phyloP scores from a whole-genome alignment of 768 basidiomycete genomes.

The Auriscalpium microsporum region DNA sequence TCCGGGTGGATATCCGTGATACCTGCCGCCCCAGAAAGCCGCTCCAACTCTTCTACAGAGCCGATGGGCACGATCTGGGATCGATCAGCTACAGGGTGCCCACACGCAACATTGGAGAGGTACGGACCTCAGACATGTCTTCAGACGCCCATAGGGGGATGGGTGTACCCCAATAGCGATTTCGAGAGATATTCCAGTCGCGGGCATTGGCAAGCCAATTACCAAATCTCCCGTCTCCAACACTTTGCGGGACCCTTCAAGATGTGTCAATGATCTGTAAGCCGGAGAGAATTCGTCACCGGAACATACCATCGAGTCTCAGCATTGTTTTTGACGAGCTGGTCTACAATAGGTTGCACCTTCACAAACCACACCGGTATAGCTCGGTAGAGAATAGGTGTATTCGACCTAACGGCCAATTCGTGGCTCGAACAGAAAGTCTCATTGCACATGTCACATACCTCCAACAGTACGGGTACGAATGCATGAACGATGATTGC shows the following conservation, averaged over 20 bases:
- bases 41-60: slow-evolving; percentile 83
- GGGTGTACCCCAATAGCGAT: slow-evolving; percentile 98
- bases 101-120: neutral
- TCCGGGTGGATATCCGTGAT: slow-evolving; percentile 91
- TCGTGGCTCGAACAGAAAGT: too few relatives aligned
- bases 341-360: slow-evolving; percentile 75
- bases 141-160: slow-evolving; percentile 95
- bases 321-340: slow-evolving; percentile 86
- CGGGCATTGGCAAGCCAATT: slow-evolving; percentile 98
- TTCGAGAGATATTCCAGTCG: slow-evolving; percentile 99
- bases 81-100: neutral
- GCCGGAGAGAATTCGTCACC: neutral
- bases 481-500: slow-evolving; percentile 79
- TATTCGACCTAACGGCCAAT: slow-evolving; percentile 61
- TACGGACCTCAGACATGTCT: slow-evolving; percentile 75
- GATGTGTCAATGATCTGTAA: neutral
- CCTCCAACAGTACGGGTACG: slow-evolving; percentile 98
- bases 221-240: slow-evolving; percentile 90
- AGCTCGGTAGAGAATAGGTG: slow-evolving; percentile 92
- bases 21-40: slow-evolving; percentile 72
- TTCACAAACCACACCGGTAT: slow-evolving; percentile 95
- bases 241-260: slow-evolving; percentile 78
- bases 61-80: slow-evolving; percentile 33
- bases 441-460: slow-evolving; percentile 20
- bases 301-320: slow-evolving; percentile 71